Evolutionary conservation across 2,329 filamentous ascomycete genomes (phyloP).

Genomic region (Penicillium sp.): DNA sequence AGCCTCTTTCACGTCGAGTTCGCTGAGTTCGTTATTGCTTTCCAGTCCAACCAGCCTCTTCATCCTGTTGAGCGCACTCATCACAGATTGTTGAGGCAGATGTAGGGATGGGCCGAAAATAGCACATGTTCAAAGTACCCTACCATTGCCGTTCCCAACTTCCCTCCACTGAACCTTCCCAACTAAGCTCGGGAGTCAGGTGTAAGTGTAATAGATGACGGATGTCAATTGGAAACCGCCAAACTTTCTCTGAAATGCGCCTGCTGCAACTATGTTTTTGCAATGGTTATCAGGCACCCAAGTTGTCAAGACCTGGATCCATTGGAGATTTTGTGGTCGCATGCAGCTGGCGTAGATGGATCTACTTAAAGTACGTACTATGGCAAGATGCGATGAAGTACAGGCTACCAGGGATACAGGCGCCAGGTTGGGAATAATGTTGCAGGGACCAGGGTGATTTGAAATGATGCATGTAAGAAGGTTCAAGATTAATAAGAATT

Average conservation of each 20-base stretch:
- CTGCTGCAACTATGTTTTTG: constrained; percentile 7
- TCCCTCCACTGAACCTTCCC: constrained; percentile 1
- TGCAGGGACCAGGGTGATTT: constrained; percentile 13
- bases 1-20: constrained; percentile 3
- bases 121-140: not conserved
- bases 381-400: not conserved
- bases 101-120: not conserved
- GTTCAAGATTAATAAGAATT: not conserved
- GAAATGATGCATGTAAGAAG: not conserved
- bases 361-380: not conserved
- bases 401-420: not conserved
- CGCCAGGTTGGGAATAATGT: constrained; percentile 2
- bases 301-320: not conserved
- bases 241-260: constrained; percentile 9
- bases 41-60: constrained; percentile 18
- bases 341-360: not conserved
- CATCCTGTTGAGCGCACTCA: constrained; percentile 19
- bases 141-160: not conserved
- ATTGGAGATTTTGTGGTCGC: not conserved
- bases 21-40: constrained; percentile 2
- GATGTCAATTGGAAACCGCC: constrained; percentile 4
- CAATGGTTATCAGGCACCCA: not conserved
- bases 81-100: not conserved
- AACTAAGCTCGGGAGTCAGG: not conserved
- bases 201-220: constrained; percentile 20